phyloP scores from a whole-genome alignment of 108 stramenopile genomes.

The Skeletonema tropicum region DNA sequence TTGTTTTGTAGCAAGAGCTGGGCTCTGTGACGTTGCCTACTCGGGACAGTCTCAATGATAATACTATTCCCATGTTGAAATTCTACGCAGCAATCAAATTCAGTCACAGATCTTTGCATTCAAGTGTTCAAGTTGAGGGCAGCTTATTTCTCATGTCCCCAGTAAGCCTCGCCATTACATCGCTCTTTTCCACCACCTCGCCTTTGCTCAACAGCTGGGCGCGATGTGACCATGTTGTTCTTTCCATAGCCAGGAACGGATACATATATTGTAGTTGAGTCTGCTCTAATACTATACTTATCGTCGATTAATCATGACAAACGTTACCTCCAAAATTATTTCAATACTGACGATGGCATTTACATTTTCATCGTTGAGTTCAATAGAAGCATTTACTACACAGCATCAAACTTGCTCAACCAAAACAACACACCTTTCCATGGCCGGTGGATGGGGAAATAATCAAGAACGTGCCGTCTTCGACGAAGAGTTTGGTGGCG shows the following conservation, averaged over 20 bases:
- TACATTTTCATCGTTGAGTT: neutral
- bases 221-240: too few species aligned
- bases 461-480: slow-evolving; percentile 41
- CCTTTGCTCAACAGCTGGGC: too few species aligned
- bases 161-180: neutral
- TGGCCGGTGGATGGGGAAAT: slow-evolving; percentile 51
- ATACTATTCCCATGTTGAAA: neutral
- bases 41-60: neutral
- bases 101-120: slow-evolving; percentile 1
- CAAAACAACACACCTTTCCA: neutral
- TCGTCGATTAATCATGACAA: neutral
- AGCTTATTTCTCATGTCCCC: neutral
- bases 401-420: neutral
- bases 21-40: slow-evolving; percentile 3
- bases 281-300: neutral
- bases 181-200: neutral
- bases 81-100: neutral
- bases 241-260: neutral
- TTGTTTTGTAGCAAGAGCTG: neutral
- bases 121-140: neutral
- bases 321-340: neutral
- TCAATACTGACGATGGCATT: neutral
- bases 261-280: too few species aligned
- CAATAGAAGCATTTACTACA: neutral
- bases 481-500: slow-evolving; percentile 47